Percentiles rank a stretch among this genome's conserved stretches.
Conservation (phyloP, 768 basidiomycete species). For the Termitomyces sp. region DNA sequence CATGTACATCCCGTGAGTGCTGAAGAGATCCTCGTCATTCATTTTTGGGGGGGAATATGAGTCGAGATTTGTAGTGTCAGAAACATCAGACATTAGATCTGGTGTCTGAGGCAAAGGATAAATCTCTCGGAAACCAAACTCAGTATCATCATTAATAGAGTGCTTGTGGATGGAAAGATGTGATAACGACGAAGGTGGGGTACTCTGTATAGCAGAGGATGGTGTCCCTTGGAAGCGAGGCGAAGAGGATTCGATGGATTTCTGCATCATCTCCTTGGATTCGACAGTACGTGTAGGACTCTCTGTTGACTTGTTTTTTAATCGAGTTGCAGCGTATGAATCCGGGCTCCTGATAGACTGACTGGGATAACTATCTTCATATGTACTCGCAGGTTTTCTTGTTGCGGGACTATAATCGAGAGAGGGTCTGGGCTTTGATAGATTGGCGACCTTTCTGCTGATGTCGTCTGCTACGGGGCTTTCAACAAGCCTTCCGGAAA, state of each 20-base stretch:
- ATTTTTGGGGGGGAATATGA: slow-evolving; percentile 46
- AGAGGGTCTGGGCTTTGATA: slow-evolving; percentile 26
- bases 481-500: slow-evolving; percentile 45
- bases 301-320: slow-evolving; percentile 17
- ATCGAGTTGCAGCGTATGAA: slow-evolving; percentile 15
- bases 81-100: slow-evolving; percentile 54
- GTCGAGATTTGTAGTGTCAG: slow-evolving; percentile 50
- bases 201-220: neutral
- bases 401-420: slow-evolving; percentile 8
- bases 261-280: slow-evolving; percentile 57
- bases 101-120: slow-evolving; percentile 43
- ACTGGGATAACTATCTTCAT: slow-evolving; percentile 21
- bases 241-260: slow-evolving; percentile 37
- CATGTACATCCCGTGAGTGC: slow-evolving; percentile 10
- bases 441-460: slow-evolving; percentile 34
- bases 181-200: slow-evolving; percentile 6
- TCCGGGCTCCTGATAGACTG: slow-evolving; percentile 14
- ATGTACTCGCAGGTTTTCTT: slow-evolving; percentile 11
- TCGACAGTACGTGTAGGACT: slow-evolving; percentile 37
- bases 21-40: slow-evolving; percentile 19
- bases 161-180: slow-evolving; percentile 17
- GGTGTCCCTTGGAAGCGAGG: slow-evolving; percentile 13
- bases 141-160: slow-evolving; percentile 1
- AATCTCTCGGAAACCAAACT: neutral
- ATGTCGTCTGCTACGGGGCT: slow-evolving; percentile 52